These are phyloP conservation scores for Sphaceloma murrayae DNA, from an alignment of 2,329 filamentous ascomycete genomes.

Conservation along the genomic window DNA sequence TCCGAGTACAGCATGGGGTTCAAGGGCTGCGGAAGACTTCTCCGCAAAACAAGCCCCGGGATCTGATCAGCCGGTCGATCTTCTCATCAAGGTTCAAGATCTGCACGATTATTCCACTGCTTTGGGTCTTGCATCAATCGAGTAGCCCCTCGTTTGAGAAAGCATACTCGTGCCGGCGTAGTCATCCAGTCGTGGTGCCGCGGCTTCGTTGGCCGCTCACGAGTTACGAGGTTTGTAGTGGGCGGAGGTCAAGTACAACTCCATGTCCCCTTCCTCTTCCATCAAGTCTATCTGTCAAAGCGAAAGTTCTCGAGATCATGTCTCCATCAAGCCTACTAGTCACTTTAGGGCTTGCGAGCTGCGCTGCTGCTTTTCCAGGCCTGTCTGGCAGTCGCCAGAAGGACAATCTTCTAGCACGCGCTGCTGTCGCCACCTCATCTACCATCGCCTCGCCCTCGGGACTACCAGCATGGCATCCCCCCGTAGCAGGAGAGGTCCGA, in stretches of 20 bases:
- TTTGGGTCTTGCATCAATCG: not conserved
- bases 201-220: no score
- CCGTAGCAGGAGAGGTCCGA: slow-evolving; percentile 14
- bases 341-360: not conserved
- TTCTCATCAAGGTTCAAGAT: not conserved
- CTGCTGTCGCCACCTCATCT: not conserved
- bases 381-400: slow-evolving; percentile 10
- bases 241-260: no score
- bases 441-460: not conserved
- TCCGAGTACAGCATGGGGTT: no score
- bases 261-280: no score
- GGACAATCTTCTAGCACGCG: not conserved
- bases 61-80: not conserved
- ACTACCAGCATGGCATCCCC: slow-evolving; percentile 16
- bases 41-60: no score
- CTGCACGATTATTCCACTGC: not conserved
- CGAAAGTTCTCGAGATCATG: not conserved
- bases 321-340: slow-evolving; percentile 2
- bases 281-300: not conserved
- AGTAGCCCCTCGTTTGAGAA: no score
- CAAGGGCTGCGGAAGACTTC: no score
- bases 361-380: slow-evolving; percentile 13
- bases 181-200: no score
- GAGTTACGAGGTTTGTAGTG: no score
- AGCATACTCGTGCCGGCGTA: no score